These are phyloP conservation scores for Leishmania tarentolae DNA, from an alignment of 208 protist genomes.

Conservation along the genomic window DNA sequence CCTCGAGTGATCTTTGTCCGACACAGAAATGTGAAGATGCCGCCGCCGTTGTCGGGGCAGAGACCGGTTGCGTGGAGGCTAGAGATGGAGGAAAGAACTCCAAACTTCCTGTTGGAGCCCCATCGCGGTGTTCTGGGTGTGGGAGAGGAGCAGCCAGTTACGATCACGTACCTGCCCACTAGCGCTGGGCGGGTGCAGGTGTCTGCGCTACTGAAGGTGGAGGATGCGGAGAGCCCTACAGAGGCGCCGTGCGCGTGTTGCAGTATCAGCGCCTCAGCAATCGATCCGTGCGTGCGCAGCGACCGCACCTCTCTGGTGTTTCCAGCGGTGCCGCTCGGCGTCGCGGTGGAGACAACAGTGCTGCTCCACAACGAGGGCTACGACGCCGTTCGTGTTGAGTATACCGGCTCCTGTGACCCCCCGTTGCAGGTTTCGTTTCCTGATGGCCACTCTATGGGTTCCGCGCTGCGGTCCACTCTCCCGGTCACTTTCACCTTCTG, in stretches of 20 bases:
- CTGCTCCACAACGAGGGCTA: slow-evolving; percentile 93
- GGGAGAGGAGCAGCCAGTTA: slow-evolving; percentile 52
- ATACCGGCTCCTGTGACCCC: slow-evolving; percentile 60
- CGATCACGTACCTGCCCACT: slow-evolving; percentile 74
- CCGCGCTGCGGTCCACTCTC: slow-evolving; percentile 37
- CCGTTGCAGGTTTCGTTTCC: slow-evolving; percentile 88
- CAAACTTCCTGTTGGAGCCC: slow-evolving; percentile 70
- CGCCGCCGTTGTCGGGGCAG: slow-evolving; percentile 19
- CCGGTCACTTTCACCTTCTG: slow-evolving; percentile 80
- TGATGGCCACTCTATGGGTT: slow-evolving; percentile 45
- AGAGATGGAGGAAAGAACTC: slow-evolving; percentile 10
- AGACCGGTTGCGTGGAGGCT: slow-evolving; percentile 28
- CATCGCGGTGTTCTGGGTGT: slow-evolving; percentile 51
- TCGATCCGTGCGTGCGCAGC: slow-evolving; percentile 77
- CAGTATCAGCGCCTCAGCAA: slow-evolving; percentile 57
- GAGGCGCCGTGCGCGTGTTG: slow-evolving; percentile 62
- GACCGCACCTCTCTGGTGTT: slow-evolving; percentile 84
- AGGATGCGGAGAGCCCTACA: slow-evolving; percentile 24
- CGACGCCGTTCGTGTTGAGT: slow-evolving; percentile 84
- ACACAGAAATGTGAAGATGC: slow-evolving; percentile 33
- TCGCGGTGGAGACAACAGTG: slow-evolving; percentile 66
- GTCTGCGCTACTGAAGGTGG: slow-evolving; percentile 57
- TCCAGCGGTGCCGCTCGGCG: slow-evolving; percentile 85
- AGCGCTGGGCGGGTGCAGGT: slow-evolving; percentile 34
- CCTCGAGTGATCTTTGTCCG: slow-evolving; percentile 48